Percentiles rank a stretch among this genome's conserved stretches.
Conservation (phyloP, 345 rosid species). For the Populus alba region DNA sequence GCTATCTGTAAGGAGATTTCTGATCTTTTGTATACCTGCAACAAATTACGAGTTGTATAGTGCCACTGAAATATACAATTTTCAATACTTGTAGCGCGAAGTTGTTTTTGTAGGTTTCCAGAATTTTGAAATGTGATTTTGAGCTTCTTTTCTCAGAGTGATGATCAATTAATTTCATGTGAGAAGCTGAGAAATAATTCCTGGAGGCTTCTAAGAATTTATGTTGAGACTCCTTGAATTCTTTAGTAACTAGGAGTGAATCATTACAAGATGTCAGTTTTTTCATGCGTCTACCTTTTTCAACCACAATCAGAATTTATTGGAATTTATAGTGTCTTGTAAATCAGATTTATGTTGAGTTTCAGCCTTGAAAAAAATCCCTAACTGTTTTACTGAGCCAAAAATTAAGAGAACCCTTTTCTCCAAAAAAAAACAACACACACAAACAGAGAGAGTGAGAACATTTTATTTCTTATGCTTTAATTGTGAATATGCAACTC, state of each 20-base stretch:
- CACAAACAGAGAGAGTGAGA: neutral
- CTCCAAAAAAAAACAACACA: neutral
- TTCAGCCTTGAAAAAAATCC: neutral
- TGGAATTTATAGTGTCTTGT: neutral
- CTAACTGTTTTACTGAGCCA: neutral
- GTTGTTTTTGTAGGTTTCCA: neutral
- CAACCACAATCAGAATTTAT: too few species aligned
- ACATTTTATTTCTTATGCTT: neutral
- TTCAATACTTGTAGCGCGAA: neutral
- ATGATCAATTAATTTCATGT: neutral
- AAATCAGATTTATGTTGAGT: neutral
- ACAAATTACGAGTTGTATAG: neutral
- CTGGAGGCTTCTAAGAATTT: neutral
- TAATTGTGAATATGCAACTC: neutral
- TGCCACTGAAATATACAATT: neutral
- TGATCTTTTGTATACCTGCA: conserved; percentile 13
- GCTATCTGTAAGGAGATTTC: conserved; percentile 74
- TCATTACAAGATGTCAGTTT: neutral
- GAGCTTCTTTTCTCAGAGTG: neutral
- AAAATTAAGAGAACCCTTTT: neutral
- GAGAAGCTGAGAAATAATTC: neutral
- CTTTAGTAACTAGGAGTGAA: neutral
- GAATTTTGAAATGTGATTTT: neutral
- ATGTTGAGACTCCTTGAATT: neutral
- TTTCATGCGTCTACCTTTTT: neutral